Evolutionary conservation across 2,329 filamentous ascomycete genomes (phyloP).

Genomic region (Colletotrichum destructivum): DNA sequence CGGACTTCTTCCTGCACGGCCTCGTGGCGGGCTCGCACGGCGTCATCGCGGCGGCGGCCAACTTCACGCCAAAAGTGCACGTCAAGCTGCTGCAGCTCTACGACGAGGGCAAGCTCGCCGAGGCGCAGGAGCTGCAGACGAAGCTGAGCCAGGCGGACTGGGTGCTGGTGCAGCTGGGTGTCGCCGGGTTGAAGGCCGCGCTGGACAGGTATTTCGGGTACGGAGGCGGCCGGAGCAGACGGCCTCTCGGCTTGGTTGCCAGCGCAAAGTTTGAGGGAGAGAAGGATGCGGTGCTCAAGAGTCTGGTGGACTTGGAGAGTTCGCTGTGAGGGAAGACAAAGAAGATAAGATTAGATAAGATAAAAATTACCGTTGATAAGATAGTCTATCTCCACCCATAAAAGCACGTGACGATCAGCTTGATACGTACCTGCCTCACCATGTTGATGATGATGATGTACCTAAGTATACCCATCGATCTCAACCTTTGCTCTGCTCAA

Average conservation of each 20-base stretch:
- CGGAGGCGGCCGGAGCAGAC: slow-evolving; percentile 45
- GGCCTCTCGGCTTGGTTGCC: slow-evolving; percentile 46
- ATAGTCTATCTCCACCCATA: too few relatives aligned
- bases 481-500: not conserved
- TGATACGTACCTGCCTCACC: too few relatives aligned
- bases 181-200: slow-evolving; percentile 49
- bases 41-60: slow-evolving; percentile 58
- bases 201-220: slow-evolving; percentile 45
- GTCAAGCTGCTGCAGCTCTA: slow-evolving; percentile 53
- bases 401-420: too few relatives aligned
- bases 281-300: slow-evolving; percentile 40
- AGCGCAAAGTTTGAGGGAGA: slow-evolving; percentile 45
- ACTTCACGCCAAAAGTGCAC: slow-evolving; percentile 57
- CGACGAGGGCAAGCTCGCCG: slow-evolving; percentile 50
- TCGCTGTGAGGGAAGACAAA: slow-evolving; percentile 27
- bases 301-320: slow-evolving; percentile 45
- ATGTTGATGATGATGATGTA: too few relatives aligned
- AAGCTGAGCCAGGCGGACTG: slow-evolving; percentile 49
- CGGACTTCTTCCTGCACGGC: slow-evolving; percentile 59
- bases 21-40: slow-evolving; percentile 58
- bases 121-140: slow-evolving; percentile 56
- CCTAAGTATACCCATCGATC: too few relatives aligned
- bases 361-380: not conserved
- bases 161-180: slow-evolving; percentile 49
- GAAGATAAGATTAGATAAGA: not conserved